Evolutionary conservation across 495 filamentous ascomycete species (phyloP), one percentile per base, ranked within the genome.

Genomic region (Pseudomonodictys pantanalensis): DNA sequence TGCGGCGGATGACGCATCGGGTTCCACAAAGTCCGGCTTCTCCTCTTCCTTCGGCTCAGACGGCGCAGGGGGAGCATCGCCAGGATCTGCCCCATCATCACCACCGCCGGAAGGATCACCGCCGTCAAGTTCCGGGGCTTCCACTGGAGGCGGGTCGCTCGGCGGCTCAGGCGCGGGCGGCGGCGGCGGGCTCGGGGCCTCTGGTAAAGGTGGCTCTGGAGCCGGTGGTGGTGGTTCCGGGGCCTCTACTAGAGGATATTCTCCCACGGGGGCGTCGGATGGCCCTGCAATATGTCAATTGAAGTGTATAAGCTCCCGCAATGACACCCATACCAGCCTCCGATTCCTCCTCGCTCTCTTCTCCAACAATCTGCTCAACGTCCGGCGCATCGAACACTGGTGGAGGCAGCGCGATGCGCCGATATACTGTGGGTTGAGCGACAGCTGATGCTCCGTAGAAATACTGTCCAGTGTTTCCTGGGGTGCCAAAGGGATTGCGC

Each of bases 341-440:
- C 25, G 6, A 51, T 17, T 47, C 53, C 23, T 49, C 54, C 11
- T 52, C 47, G 23, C 59, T 55, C 32, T 58, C 42, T n/a, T 57
- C 60, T 1, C 57, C 53, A n/a, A 29, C 15, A n/a, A 64, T 15
- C 29, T 63, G 60, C 42, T 58, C 30, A 7, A 64, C 29, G 20
- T 29, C 61, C 6, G 61, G 48, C 15, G 58, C 54, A 25, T 39
- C 58, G 55, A 64, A 64, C 1, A 53, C 30, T 1, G 60, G 60
- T 20, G 55, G 20, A 18, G 58, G 54, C 24, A 54, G 22, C 24
- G 55, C 28, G 35, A 64, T 43, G 15, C 61, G 47, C 25, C 50
- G 47, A 29, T 64, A 64, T 3, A 33, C 6, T 12, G 51, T 23
- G 30, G 3, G 32, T 18, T 39, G 32, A 22, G 56, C 33, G 28